Percentiles rank a stretch among this genome's conserved stretches.
Evolutionary conservation across 225 moss, liverwort and hornwort genomes (phyloP).

Genomic region (Marchantia polymorpha): DNA sequence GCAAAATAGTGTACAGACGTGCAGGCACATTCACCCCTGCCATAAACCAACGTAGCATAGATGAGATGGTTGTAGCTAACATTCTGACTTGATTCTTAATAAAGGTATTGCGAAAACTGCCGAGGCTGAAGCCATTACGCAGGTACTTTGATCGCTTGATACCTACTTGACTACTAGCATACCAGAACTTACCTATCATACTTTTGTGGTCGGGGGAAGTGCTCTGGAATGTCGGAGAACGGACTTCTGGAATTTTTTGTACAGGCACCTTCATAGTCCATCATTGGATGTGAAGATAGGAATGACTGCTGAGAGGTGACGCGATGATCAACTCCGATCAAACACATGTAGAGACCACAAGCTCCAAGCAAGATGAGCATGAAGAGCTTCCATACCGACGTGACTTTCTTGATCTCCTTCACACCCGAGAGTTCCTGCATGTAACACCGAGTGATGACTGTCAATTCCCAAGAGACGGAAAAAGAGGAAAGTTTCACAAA

Average conservation of each 20-base stretch:
- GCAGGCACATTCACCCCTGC: constrained; percentile 59
- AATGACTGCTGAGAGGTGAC: constrained; percentile 25
- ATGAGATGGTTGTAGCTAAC: no score
- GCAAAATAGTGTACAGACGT: constrained; percentile 58
- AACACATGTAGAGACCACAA: constrained; percentile 49
- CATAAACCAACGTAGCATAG: no score
- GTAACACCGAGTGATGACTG: no score
- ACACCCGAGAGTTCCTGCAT: constrained; percentile 41
- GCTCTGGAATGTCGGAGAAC: constrained; percentile 31
- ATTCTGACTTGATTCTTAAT: no score
- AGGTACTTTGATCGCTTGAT: neutral
- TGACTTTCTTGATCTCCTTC: constrained; percentile 40
- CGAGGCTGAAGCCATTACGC: no score
- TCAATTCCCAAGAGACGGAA: neutral
- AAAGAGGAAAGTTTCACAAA: neutral
- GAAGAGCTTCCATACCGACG: constrained; percentile 46
- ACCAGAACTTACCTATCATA: constrained; percentile 43
- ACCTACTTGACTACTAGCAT: neutral
- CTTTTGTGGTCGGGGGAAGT: constrained; percentile 42
- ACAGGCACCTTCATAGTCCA: no score
- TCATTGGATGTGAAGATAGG: no score
- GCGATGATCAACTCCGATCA: constrained; percentile 42
- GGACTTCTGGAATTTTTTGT: no score
- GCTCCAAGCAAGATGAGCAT: constrained; percentile 43
- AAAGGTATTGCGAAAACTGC: no score